Conservation (phyloP, 805 yeast genomes). For the Blastobotrys mokoenaii region DNA sequence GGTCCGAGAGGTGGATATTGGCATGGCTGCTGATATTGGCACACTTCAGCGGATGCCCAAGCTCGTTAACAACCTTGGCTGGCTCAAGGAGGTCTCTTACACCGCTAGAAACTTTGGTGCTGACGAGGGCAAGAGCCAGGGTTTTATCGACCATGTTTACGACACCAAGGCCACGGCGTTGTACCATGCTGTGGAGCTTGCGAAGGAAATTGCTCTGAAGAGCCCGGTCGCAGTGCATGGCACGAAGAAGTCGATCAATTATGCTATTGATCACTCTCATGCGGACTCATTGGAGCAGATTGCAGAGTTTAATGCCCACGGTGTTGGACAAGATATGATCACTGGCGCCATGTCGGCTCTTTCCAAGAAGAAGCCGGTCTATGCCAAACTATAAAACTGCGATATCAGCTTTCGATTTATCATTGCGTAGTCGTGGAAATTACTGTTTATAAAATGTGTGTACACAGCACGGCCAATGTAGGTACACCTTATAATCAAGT, state of each 20-base stretch:
- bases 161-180: constrained; percentile 43
- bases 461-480: no score
- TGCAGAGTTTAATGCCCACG: constrained; percentile 44
- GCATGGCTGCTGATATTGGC: constrained; percentile 75
- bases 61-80: constrained; percentile 45
- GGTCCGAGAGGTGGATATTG: constrained; percentile 63
- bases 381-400: constrained; percentile 19
- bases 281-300: constrained; percentile 44
- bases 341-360: constrained; percentile 25
- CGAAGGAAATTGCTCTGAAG: constrained; percentile 37
- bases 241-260: constrained; percentile 48
- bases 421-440: no score
- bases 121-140: constrained; percentile 47
- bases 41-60: constrained; percentile 58
- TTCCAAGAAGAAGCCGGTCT: constrained; percentile 24
- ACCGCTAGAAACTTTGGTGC: constrained; percentile 52
- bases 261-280: constrained; percentile 31
- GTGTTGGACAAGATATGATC: constrained; percentile 26
- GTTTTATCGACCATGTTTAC: constrained; percentile 42
- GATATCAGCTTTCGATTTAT: no score
- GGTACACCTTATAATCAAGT: no score
- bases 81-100: constrained; percentile 50
- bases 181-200: constrained; percentile 41
- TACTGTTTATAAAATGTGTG: no score
- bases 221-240: constrained; percentile 57